Percentiles rank a stretch among this genome's conserved stretches.
Evolutionary conservation across 202 grass and related monocot genomes (phyloP).

Genomic region (Sporobolus alterniflorus): DNA sequence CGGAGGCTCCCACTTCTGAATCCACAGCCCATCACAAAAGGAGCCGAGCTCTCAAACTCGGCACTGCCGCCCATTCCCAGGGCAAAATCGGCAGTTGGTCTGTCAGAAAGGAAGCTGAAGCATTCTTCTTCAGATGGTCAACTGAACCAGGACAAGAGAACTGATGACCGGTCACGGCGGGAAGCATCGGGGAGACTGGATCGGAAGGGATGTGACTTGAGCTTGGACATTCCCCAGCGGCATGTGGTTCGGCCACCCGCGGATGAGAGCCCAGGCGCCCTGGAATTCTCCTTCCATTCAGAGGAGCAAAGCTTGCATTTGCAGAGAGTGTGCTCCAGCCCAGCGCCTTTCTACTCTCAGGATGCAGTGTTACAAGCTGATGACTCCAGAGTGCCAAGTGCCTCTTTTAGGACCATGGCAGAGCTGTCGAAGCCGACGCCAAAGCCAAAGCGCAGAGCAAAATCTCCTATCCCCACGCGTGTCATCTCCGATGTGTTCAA

Average conservation of each 20-base stretch:
- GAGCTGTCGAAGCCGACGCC: slow-evolving; percentile 32
- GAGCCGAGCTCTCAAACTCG: background rate
- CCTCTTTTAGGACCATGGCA: slow-evolving; percentile 1
- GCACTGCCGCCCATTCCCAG: slow-evolving; percentile 41
- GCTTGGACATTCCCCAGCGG: slow-evolving; percentile 23
- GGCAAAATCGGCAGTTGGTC: slow-evolving; percentile 16
- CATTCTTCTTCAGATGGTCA: slow-evolving; percentile 29
- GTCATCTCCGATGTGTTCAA: slow-evolving; percentile 78
- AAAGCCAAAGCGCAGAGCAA: slow-evolving; percentile 58
- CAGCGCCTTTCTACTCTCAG: slow-evolving; percentile 39
- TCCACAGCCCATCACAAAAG: slow-evolving; percentile 21
- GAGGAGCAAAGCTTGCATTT: slow-evolving; percentile 53
- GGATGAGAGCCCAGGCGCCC: background rate
- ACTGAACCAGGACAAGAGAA: background rate
- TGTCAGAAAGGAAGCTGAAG: slow-evolving; percentile 51
- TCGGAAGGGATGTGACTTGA: slow-evolving; percentile 2
- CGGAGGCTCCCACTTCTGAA: slow-evolving; percentile 4
- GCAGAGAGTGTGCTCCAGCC: slow-evolving; percentile 62
- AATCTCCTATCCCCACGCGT: slow-evolving; percentile 65
- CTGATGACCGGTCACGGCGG: background rate
- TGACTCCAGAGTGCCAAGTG: slow-evolving; percentile 15
- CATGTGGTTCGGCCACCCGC: background rate
- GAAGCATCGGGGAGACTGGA: slow-evolving; percentile 22
- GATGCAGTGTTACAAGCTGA: background rate
- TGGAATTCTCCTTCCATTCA: slow-evolving; percentile 77